A percentile compares a stretch with the other conserved stretches of the same genome.
phyloP scores from a whole-genome alignment of 257 asterid species.

The Eucommia ulmoides region DNA sequence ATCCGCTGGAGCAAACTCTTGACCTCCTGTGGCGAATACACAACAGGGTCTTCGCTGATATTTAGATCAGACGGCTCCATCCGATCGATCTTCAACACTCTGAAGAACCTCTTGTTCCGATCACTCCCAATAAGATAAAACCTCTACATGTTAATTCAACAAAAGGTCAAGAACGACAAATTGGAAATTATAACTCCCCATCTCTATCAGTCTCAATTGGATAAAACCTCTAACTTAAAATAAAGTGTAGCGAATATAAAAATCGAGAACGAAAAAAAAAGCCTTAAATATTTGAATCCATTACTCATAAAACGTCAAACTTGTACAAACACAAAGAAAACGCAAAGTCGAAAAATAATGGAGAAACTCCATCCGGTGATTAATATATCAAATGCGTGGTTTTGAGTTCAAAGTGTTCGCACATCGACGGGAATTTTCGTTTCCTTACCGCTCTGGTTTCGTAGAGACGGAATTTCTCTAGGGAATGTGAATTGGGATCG shows the following conservation, averaged over 20 bases:
- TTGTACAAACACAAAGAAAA: no score
- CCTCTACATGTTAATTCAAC: slow-evolving; percentile 78
- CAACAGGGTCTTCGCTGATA: slow-evolving; percentile 96
- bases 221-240: no score
- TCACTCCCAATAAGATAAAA: slow-evolving; percentile 96
- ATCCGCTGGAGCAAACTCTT: slow-evolving; percentile 85
- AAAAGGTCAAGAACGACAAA: no score
- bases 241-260: no score
- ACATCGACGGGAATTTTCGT: not conserved
- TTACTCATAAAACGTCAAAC: no score
- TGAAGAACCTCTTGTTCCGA: slow-evolving; percentile 61
- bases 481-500: slow-evolving; percentile 60
- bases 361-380: not conserved
- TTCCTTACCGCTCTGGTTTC: slow-evolving; percentile 78
- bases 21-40: slow-evolving; percentile 84
- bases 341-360: not conserved
- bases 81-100: slow-evolving; percentile 87
- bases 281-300: no score
- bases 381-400: no score
- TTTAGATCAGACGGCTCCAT: slow-evolving; percentile 94
- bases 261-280: no score
- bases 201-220: no score
- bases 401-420: no score
- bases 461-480: slow-evolving; percentile 95
- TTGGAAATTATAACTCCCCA: no score